Base-by-base conservation (phyloP, 2,329 filamentous ascomycete genomes). In the Colletotrichum sp. region DNA sequence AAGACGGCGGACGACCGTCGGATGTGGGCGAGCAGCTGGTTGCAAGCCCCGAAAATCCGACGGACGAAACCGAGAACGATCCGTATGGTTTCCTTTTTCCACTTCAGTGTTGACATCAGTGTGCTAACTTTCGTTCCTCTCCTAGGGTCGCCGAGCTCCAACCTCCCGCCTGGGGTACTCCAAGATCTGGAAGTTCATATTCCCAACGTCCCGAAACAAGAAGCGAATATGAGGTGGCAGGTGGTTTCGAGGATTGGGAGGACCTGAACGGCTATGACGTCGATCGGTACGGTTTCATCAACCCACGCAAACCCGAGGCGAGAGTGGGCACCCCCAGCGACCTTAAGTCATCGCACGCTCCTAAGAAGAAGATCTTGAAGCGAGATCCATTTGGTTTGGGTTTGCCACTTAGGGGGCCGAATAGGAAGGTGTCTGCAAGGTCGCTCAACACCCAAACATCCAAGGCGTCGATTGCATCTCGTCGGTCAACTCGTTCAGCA, bases 211-310 rank as follows among this genome's bases (percentile, higher is more conserved):
- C 79, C 82, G 86, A 86, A 84, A 85, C 78, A 66, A 80, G 83
- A 73, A 79, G 80, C 77, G 83, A 83, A 63, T 85, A 86, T 73
- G 88, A 91, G 78, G 82, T 88, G 54, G 89, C 89, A 16, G 89
- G 90, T 61, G 90, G 90, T 18, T 84, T 92, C 24, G 92, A 93
- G 79, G 91, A 93, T 78, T 93, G 91, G 91, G 89, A 93, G 78
- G 90, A 93, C 76, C 84, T 93, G 4, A 84, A 91, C 67, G 90
- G 87, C 36, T 86, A 84, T 64, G 88, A 91, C 79, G 89, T 93
- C 75, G 92, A 93, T 82, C 88, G 92, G 79, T 93, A 93, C 79
- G 92, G 92, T 74, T 93, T 93, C 83, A 93, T 93, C 78, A 87
- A 82, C 66, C 79, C 84, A 57, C 86, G 85, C 18, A 85, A 84